Evolutionary conservation across 1,139 yeast species (phyloP).

Genomic region (Magnusiomyces sp.): DNA sequence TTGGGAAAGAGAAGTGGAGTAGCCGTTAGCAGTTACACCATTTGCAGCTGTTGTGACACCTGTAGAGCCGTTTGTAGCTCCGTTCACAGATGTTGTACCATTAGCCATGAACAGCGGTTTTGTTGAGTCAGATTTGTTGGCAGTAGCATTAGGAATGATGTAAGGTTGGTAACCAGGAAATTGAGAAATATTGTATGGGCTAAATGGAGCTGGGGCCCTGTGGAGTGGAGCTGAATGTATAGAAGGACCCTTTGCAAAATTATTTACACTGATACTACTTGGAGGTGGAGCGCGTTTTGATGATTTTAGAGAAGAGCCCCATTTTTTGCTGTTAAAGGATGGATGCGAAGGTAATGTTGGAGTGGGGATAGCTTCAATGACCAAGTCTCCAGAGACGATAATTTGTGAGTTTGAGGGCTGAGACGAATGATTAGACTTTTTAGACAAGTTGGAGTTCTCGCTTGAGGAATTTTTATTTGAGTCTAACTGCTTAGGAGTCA

Average conservation of each 20-base stretch:
- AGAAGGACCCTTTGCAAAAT: slow-evolving; percentile 9
- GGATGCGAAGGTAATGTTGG: slow-evolving; percentile 9
- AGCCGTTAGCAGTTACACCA: background rate
- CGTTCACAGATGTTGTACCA: too few relatives aligned
- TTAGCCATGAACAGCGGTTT: background rate
- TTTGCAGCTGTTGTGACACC: background rate
- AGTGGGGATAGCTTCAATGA: slow-evolving; percentile 13
- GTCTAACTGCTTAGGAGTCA: too few relatives aligned
- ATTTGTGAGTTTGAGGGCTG: slow-evolving; percentile 3
- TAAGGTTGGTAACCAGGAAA: slow-evolving; percentile 6
- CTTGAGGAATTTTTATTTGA: too few relatives aligned
- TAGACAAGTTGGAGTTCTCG: too few relatives aligned
- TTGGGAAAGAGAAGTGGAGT: too few relatives aligned
- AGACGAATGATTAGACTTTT: too few relatives aligned
- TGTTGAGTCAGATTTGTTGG: background rate
- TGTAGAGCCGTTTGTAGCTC: background rate
- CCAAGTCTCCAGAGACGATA: slow-evolving; percentile 12
- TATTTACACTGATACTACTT: slow-evolving; percentile 7
- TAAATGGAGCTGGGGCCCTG: slow-evolving; percentile 9
- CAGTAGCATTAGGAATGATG: background rate
- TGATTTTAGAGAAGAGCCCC: background rate
- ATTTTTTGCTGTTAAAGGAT: slow-evolving; percentile 3
- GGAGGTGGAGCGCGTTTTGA: slow-evolving; percentile 11
- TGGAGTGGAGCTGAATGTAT: slow-evolving; percentile 14
- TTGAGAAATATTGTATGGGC: slow-evolving; percentile 8